Evolutionary conservation across 2,329 filamentous ascomycete species (phyloP).

Genomic region (Fusarium papillatum): DNA sequence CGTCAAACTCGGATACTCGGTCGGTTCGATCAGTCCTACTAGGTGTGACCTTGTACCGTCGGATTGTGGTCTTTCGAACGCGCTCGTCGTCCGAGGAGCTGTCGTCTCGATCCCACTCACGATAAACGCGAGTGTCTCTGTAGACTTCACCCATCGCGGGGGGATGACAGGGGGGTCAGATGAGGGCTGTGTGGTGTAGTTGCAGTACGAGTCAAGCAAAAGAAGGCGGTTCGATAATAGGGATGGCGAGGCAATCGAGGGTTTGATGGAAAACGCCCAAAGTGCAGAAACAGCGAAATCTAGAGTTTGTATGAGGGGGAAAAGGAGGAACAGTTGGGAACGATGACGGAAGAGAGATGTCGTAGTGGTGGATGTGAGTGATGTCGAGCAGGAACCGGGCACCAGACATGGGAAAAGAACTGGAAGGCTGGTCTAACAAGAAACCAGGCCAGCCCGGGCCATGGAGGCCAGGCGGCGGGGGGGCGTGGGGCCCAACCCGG

Average conservation of each 20-base stretch:
- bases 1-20: constrained; percentile 58
- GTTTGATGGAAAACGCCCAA: constrained; percentile 33
- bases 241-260: constrained; percentile 2
- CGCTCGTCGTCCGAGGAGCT: constrained; percentile 59
- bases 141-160: constrained; percentile 52
- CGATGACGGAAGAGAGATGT: constrained; percentile 44
- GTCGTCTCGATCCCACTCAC: constrained; percentile 49
- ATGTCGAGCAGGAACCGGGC: constrained; percentile 21
- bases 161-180: constrained; percentile 35
- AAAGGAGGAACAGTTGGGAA: constrained; percentile 34
- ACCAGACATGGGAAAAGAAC: constrained; percentile 1
- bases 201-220: constrained; percentile 20
- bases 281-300: constrained; percentile 33
- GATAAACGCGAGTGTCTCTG: constrained; percentile 50
- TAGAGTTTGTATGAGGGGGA: constrained; percentile 31
- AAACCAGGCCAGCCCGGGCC: background rate
- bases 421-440: constrained; percentile 27
- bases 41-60: constrained; percentile 65
- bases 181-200: constrained; percentile 22
- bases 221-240: background rate
- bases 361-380: constrained; percentile 13
- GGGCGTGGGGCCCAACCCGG: constrained; percentile 13
- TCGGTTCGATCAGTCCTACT: constrained; percentile 57
- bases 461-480: constrained; percentile 6
- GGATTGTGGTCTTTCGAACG: constrained; percentile 62